Percentiles rank a stretch among this genome's conserved stretches.
phyloP scores from a whole-genome alignment of 2,329 filamentous ascomycete genomes.

The Blastomyces percursus region DNA sequence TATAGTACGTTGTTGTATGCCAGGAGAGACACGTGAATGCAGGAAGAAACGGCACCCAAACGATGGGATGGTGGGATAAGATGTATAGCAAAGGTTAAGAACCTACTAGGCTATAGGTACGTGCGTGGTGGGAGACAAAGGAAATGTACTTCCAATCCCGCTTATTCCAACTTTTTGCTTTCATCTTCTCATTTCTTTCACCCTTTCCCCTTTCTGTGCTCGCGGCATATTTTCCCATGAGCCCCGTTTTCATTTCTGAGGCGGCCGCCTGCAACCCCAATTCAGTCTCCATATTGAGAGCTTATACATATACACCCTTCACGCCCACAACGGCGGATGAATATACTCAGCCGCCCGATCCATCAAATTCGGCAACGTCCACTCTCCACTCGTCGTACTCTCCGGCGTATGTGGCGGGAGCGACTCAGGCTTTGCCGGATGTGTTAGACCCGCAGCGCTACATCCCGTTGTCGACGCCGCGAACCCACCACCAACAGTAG shows the following conservation, averaged over 20 bases:
- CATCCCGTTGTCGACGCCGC: conserved; percentile 1
- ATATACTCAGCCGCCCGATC: conserved; percentile 40
- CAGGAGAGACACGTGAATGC: too few relatives aligned
- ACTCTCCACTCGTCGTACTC: conserved; percentile 37
- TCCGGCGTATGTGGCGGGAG: conserved; percentile 38
- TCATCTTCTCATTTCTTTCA: not conserved
- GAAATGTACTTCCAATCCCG: too few relatives aligned
- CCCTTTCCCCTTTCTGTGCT: not conserved
- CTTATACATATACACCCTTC: not conserved
- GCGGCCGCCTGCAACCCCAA: not conserved
- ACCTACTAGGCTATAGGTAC: too few relatives aligned
- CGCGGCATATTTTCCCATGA: not conserved
- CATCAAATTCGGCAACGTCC: conserved; percentile 36
- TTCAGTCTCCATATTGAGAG: not conserved
- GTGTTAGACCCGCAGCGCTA: not conserved
- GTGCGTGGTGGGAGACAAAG: too few relatives aligned
- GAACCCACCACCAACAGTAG: conserved; percentile 6
- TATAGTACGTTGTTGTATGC: too few relatives aligned
- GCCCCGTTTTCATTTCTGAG: not conserved
- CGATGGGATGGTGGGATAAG: too few relatives aligned
- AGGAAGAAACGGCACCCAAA: too few relatives aligned
- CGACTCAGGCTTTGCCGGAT: conserved; percentile 20
- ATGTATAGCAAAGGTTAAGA: too few relatives aligned
- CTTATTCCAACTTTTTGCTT: not conserved
- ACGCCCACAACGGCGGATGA: conserved; percentile 36